Base-by-base conservation (phyloP, 83 land plant species). In the Picea abies region DNA sequence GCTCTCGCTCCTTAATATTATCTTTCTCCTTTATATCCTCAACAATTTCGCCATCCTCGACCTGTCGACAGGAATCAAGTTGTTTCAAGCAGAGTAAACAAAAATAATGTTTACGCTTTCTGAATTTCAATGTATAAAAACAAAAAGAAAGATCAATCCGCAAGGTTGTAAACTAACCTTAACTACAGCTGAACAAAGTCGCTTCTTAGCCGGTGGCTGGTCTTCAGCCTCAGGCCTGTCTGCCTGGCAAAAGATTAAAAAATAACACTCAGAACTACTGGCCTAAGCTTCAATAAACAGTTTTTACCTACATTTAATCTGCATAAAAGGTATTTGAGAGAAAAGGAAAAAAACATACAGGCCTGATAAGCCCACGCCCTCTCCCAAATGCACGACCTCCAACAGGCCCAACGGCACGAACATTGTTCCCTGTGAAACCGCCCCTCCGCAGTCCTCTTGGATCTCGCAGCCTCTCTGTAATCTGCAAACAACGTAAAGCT, bases 401-500 rank as follows among this genome's bases (percentile, higher is more conserved):
- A 41, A 63, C 85, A 65, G 85, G 78, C 32, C 80, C 82, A 79
- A 85, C 87, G 29, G 69, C 84, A 2, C 89, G 87, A 4, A 83
- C 81, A 10, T 89, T 89, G 56, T 79, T 79, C 3, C 83, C 86
- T 4, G 86, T 25, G 20, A 86, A 79, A 4, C 87, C 90, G 22
- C 87, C 97, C 19, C 91, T 88, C 20, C 97, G 90, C n/a, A 95
- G 79, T 2, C 97, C 97, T 47, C 97, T 61, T 20, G 94, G 97
- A 79, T 93, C 91, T 11, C 91, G 68, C 61, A 95, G 85, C 79
- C 97, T 85, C 83, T 91, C 93, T 4, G 93, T 83, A 70, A 93
- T 93, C 95, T 92, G 85, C 14, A 22, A 26, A 73, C 1, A 52
- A 52, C 12, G 14, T 52, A 52, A 10, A 52, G 3, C 56, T 52